These are phyloP conservation scores for Albifimbria verrucaria DNA, from an alignment of 2,329 filamentous ascomycete genomes.

Conservation along the genomic window DNA sequence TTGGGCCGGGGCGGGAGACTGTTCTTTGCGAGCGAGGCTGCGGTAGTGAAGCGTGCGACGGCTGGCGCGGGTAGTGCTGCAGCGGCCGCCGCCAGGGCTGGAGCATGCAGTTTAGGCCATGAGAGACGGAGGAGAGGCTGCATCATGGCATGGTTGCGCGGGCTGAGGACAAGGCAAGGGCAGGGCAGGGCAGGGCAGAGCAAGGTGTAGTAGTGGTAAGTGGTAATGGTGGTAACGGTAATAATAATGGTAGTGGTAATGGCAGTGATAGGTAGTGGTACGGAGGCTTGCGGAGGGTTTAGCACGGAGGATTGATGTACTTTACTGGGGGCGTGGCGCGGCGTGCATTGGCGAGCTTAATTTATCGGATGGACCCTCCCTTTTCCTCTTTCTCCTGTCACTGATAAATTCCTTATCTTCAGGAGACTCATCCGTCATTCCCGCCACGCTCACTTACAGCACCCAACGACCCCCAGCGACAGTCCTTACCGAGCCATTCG, in stretches of 20 bases:
- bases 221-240: no score
- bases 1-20: constrained; percentile 74
- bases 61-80: background rate
- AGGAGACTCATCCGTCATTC: background rate
- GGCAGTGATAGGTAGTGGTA: background rate
- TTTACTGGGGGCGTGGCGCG: no score
- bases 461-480: background rate
- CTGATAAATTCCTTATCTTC: constrained; percentile 2
- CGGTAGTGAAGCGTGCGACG: constrained; percentile 23
- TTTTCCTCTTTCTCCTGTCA: background rate
- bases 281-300: background rate
- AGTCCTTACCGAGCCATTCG: no score
- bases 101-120: background rate
- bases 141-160: background rate
- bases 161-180: background rate
- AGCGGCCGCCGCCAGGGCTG: no score
- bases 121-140: background rate
- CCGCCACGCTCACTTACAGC: background rate
- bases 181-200: no score
- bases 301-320: background rate
- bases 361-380: background rate
- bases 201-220: no score
- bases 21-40: constrained; percentile 40
- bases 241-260: background rate
- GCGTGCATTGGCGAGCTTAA: no score